These are phyloP conservation scores for Sclerotinia trifoliorum DNA, from an alignment of 2,329 filamentous ascomycete genomes.

Conservation along the genomic window DNA sequence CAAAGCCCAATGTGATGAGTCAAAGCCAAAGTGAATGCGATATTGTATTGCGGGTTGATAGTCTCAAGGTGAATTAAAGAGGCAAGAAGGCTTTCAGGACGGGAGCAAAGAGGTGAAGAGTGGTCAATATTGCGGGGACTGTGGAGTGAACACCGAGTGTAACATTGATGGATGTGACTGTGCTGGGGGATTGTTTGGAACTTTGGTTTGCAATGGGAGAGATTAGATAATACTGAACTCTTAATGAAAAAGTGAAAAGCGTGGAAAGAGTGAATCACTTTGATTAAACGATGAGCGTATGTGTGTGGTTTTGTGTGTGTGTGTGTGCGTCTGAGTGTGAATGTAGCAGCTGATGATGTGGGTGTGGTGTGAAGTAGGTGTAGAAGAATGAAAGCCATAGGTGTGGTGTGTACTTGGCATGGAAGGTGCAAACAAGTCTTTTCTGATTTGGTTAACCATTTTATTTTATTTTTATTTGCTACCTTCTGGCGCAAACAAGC, in stretches of 20 bases:
- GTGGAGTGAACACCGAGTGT: background rate
- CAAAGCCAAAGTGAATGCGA: background rate
- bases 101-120: background rate
- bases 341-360: constrained; percentile 1
- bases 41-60: background rate
- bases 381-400: background rate
- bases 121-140: background rate
- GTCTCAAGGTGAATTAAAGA: background rate
- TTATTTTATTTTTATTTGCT: background rate
- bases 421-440: background rate
- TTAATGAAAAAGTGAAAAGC: background rate
- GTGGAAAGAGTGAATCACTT: background rate
- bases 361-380: too few relatives aligned
- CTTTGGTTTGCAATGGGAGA: background rate
- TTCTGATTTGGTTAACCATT: background rate
- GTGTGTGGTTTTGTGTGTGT: background rate
- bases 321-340: background rate
- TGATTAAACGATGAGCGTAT: background rate
- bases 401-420: too few relatives aligned
- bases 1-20: background rate
- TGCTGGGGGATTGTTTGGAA: background rate
- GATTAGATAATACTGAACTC: background rate
- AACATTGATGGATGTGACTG: background rate
- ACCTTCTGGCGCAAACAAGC: background rate
- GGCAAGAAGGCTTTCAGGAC: background rate